phyloP scores from a whole-genome alignment of 2,329 filamentous ascomycete genomes.

The Ophiosphaerella herpotricha region DNA sequence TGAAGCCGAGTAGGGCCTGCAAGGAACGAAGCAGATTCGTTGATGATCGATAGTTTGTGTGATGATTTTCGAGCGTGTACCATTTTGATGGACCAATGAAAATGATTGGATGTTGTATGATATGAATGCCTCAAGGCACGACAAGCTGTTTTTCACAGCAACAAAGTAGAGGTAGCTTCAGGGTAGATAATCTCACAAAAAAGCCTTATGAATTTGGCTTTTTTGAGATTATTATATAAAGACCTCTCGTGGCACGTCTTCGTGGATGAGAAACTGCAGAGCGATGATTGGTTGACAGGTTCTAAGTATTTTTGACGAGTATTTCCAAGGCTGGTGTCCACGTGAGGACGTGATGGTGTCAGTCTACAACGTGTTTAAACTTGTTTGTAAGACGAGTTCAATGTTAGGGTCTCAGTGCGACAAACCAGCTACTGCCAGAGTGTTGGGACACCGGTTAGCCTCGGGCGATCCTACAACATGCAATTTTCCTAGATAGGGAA shows the following conservation, averaged over 20 bases:
- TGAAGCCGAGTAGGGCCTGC: slow-evolving; percentile 63
- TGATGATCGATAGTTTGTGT: slow-evolving; percentile 53
- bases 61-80: slow-evolving; percentile 16
- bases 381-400: background rate
- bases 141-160: background rate
- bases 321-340: slow-evolving; percentile 20
- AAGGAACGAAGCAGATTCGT: slow-evolving; percentile 58
- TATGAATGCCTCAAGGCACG: background rate
- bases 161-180: background rate
- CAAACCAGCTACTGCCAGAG: no score
- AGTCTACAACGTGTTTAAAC: slow-evolving; percentile 2
- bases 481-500: no score
- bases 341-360: slow-evolving; percentile 25
- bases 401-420: no score
- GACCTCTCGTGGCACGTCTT: slow-evolving; percentile 4
- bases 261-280: slow-evolving; percentile 43
- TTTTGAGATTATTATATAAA: background rate
- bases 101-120: slow-evolving; percentile 8
- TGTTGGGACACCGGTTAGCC: slow-evolving; percentile 4
- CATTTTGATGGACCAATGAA: slow-evolving; percentile 31
- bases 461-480: no score
- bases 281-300: slow-evolving; percentile 35
- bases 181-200: background rate
- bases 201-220: background rate
- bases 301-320: slow-evolving; percentile 22